Percentiles rank a stretch among this genome's conserved stretches.
phyloP scores from a whole-genome alignment of 805 yeast species.

The Ogataea naganishii region DNA sequence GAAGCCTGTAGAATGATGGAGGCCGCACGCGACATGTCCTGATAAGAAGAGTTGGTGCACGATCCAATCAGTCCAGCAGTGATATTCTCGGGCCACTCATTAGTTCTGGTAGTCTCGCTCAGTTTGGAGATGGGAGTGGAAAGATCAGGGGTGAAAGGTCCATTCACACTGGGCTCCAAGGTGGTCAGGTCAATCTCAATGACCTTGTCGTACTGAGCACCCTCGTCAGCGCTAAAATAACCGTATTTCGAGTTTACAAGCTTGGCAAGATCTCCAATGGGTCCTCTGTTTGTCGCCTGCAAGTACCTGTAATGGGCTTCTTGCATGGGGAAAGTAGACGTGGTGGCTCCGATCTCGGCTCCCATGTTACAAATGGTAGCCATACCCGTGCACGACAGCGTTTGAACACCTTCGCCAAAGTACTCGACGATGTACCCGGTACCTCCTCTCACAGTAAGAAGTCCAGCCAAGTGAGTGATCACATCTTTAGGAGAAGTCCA shows the following conservation, averaged over 20 bases:
- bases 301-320: conserved; percentile 82
- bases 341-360: conserved; percentile 98
- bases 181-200: conserved; percentile 84
- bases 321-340: conserved; percentile 96
- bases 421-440: conserved; percentile 95
- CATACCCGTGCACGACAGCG: conserved; percentile 97
- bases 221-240: conserved; percentile 79
- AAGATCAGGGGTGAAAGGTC: conserved; percentile 97
- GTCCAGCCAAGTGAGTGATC: conserved; percentile 87
- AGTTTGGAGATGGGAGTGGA: conserved; percentile 90
- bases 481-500: conserved; percentile 98
- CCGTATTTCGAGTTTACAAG: conserved; percentile 53
- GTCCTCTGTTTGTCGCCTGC: conserved; percentile 75
- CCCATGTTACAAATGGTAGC: conserved; percentile 99
- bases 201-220: conserved; percentile 88
- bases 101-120: conserved; percentile 72
- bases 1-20: conserved; percentile 89
- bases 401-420: conserved; percentile 90
- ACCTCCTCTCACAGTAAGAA: conserved; percentile 95
- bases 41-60: conserved; percentile 97
- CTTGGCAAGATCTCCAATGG: conserved; percentile 76
- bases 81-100: conserved; percentile 89
- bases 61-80: conserved; percentile 96
- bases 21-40: conserved; percentile 96
- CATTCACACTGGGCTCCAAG: conserved; percentile 93